Evolutionary conservation across 352 stramenopile species (phyloP).

Genomic region (Globisporangium middletonii): DNA sequence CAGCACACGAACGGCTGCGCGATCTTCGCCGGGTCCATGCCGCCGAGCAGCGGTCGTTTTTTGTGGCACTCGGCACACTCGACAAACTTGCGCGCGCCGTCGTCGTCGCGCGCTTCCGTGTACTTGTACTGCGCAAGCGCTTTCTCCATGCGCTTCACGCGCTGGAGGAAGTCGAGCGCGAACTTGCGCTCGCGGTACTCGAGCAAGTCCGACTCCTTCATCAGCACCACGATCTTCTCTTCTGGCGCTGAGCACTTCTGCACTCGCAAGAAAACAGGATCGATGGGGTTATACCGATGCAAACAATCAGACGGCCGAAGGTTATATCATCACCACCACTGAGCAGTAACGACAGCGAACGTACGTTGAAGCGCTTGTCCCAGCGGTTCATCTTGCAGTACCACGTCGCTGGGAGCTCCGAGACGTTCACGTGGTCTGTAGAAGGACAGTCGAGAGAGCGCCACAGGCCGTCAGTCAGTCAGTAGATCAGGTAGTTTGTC

Average conservation of each 20-base stretch:
- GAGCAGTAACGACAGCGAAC: constrained; percentile 2
- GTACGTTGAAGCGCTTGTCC: constrained; percentile 74
- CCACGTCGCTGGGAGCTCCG: constrained; percentile 62
- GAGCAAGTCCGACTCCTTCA: constrained; percentile 59
- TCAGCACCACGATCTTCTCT: constrained; percentile 59
- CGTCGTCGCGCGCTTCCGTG: constrained; percentile 49
- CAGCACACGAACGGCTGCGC: constrained; percentile 76
- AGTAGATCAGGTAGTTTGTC: neutral
- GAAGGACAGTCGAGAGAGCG: neutral
- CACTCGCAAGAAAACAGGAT: neutral
- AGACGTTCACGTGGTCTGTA: constrained; percentile 72
- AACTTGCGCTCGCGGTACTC: constrained; percentile 67
- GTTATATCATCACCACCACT: too few relatives aligned
- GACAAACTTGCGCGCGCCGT: constrained; percentile 60
- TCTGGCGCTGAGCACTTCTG: constrained; percentile 74
- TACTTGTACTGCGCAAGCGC: constrained; percentile 58
- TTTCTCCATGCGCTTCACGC: constrained; percentile 76
- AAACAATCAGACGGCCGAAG: neutral
- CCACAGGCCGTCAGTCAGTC: neutral
- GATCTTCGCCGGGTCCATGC: constrained; percentile 66
- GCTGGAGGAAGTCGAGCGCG: constrained; percentile 53
- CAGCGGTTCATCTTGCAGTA: constrained; percentile 87
- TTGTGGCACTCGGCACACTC: constrained; percentile 72
- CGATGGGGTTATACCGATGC: constrained; percentile 1
- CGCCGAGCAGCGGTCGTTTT: constrained; percentile 58